These are phyloP conservation scores for Vanderwaltozyma polyspora DNA, from an alignment of 805 yeast genomes.

Conservation along the genomic window DNA sequence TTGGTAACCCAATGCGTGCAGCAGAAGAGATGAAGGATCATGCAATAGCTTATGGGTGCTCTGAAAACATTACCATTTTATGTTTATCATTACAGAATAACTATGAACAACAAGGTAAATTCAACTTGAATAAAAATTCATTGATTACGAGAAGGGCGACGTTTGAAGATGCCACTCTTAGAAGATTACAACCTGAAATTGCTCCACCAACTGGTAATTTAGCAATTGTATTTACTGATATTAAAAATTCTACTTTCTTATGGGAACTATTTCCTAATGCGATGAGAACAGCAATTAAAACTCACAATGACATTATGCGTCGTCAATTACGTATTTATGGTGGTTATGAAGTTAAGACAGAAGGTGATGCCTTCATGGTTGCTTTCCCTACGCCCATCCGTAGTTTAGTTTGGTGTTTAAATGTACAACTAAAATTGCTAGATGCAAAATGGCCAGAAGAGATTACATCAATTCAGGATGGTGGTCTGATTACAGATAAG, in stretches of 20 bases:
- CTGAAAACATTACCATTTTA: constrained; percentile 67
- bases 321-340: constrained; percentile 85
- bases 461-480: constrained; percentile 72
- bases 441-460: constrained; percentile 94
- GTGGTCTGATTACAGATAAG: constrained; percentile 64
- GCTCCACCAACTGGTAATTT: constrained; percentile 90
- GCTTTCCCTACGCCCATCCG: constrained; percentile 87
- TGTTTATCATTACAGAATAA: constrained; percentile 59
- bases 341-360: constrained; percentile 97
- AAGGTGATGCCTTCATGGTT: constrained; percentile 98
- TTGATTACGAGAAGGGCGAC: constrained; percentile 39
- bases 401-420: constrained; percentile 89
- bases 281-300: constrained; percentile 93
- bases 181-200: constrained; percentile 81
- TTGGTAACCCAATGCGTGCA: constrained; percentile 76
- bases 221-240: constrained; percentile 96
- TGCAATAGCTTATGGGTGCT: constrained; percentile 85
- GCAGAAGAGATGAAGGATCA: constrained; percentile 90
- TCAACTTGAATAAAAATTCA: constrained; percentile 29
- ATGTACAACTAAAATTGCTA: constrained; percentile 74
- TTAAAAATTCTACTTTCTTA: constrained; percentile 79
- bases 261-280: constrained; percentile 93
- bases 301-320: constrained; percentile 90
- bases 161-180: constrained; percentile 64
- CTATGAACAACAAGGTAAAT: constrained; percentile 25